Evolutionary conservation across 139 green algal genomes (phyloP), one percentile per base, ranked within the genome.

Genomic region (Ulvella scutata): DNA sequence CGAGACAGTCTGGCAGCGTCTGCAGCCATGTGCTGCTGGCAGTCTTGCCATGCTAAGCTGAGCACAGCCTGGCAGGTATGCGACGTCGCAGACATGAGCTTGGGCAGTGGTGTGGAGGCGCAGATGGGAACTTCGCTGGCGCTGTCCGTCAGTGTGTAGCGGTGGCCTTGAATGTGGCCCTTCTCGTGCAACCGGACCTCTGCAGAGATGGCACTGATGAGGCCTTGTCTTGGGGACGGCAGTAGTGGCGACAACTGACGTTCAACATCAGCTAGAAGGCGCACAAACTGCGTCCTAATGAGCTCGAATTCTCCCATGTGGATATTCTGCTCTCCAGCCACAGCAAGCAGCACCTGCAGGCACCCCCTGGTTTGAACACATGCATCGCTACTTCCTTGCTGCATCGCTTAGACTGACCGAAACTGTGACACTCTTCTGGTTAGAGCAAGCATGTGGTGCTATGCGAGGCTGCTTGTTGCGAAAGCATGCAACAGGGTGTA

Each of bases 101-200:
- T 67, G 13, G 9, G 31, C 13, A 67, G 51, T 26, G 51, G 51
- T 26, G 51, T 67, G 9, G n/a, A n/a, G 6, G 51, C 51, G 17
- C 51, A 67, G n/a, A 26, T 26, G n/a, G 51, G n/a, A 26, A 26
- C 51, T 6, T n/a, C 10, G 4, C 9, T 29, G 9, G 51, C 51
- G 51, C 51, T 26, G 51, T 67, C 51, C 9, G 33, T 26, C 13
- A 67, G 51, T 26, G 51, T 26, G 51, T 67, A 67, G 9, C 51
- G 51, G 51, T 67, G 51, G 51, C 51, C 51, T 26, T 67, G 51
- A 6, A 67, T 23, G 51, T 67, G 51, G 20, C 51, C 51, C 51
- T 67, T 67, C 51, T 67, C 51, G 33, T 67, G 51, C 51, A 67
- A 36, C n/a, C 51, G 51, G 51, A 67, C 33, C 51, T 67, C 51